Percentiles rank a stretch among this genome's conserved stretches.
These are phyloP conservation scores for Pseudodiploospora longispora DNA, from an alignment of 2,329 filamentous ascomycete species.

Conservation along the genomic window DNA sequence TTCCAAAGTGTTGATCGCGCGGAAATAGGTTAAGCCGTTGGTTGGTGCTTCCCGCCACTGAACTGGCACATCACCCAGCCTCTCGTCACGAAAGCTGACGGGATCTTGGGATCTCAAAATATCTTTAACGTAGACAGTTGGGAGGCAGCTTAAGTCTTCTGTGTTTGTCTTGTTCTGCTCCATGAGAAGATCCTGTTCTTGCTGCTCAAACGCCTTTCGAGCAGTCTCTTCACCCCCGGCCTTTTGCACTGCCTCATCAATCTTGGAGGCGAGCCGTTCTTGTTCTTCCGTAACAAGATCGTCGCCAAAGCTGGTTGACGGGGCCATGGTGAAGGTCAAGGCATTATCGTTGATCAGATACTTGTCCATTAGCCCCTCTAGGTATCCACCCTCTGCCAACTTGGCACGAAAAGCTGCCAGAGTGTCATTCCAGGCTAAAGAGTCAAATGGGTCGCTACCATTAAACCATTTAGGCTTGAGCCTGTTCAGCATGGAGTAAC, in stretches of 20 bases:
- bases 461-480: slow-evolving; percentile 94
- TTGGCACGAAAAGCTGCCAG: slow-evolving; percentile 73
- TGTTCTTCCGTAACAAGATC: slow-evolving; percentile 72
- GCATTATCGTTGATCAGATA: slow-evolving; percentile 84
- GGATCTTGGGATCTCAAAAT: slow-evolving; percentile 71
- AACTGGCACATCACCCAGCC: slow-evolving; percentile 56
- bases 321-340: slow-evolving; percentile 89
- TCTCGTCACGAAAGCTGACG: slow-evolving; percentile 53
- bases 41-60: slow-evolving; percentile 92
- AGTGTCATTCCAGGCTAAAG: slow-evolving; percentile 85
- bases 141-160: slow-evolving; percentile 79
- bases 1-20: slow-evolving; percentile 72
- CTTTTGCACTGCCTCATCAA: slow-evolving; percentile 58
- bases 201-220: slow-evolving; percentile 61
- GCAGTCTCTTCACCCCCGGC: slow-evolving; percentile 67
- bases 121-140: slow-evolving; percentile 80
- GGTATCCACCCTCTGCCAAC: slow-evolving; percentile 67
- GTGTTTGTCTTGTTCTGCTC: slow-evolving; percentile 80
- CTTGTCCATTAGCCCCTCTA: slow-evolving; percentile 79
- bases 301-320: slow-evolving; percentile 65
- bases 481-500: slow-evolving; percentile 81
- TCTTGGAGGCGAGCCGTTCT: slow-evolving; percentile 63
- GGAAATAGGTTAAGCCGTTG: slow-evolving; percentile 93
- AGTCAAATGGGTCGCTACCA: slow-evolving; percentile 84
- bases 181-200: slow-evolving; percentile 70